phyloP scores from a whole-genome alignment of 768 basidiomycete species.

The Boletus eberwhitei region DNA sequence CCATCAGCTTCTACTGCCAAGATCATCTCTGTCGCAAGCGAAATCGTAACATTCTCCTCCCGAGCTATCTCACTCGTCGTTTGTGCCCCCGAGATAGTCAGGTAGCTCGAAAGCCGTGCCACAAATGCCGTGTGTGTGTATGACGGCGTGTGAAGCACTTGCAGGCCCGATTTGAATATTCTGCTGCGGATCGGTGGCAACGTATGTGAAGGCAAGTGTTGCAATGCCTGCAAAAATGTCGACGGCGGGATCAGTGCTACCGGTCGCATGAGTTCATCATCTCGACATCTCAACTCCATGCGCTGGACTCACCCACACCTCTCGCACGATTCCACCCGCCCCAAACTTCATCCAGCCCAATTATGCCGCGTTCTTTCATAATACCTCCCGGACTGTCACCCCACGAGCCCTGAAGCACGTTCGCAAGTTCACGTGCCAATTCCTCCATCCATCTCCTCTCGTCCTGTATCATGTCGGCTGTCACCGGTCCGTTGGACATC shows the following conservation, averaged over 20 bases:
- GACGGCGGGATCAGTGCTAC: constrained; percentile 87
- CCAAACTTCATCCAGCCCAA: constrained; percentile 92
- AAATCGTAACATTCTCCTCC: constrained; percentile 68
- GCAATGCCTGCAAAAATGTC: constrained; percentile 74
- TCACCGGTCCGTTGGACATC: constrained; percentile 75
- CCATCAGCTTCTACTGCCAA: constrained; percentile 68
- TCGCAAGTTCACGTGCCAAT: constrained; percentile 77
- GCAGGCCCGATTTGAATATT: constrained; percentile 68
- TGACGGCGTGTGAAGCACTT: constrained; percentile 79
- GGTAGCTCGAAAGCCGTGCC: constrained; percentile 53
- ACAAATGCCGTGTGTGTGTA: constrained; percentile 70
- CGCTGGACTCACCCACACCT: constrained; percentile 63
- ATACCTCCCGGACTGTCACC: constrained; percentile 45
- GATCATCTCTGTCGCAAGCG: constrained; percentile 76
- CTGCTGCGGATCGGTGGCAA: constrained; percentile 64
- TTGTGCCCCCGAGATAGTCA: constrained; percentile 49
- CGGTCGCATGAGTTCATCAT: background rate
- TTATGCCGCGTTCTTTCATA: constrained; percentile 75
- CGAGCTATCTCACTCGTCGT: constrained; percentile 70
- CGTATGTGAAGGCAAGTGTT: constrained; percentile 63
- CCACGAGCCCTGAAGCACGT: constrained; percentile 54
- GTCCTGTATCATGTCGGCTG: constrained; percentile 83
- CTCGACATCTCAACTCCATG: background rate
- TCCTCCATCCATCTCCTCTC: constrained; percentile 77
- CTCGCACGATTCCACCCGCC: constrained; percentile 92